Evolutionary conservation across 2,329 filamentous ascomycete genomes (phyloP).

Genomic region (Fusarium sp.): DNA sequence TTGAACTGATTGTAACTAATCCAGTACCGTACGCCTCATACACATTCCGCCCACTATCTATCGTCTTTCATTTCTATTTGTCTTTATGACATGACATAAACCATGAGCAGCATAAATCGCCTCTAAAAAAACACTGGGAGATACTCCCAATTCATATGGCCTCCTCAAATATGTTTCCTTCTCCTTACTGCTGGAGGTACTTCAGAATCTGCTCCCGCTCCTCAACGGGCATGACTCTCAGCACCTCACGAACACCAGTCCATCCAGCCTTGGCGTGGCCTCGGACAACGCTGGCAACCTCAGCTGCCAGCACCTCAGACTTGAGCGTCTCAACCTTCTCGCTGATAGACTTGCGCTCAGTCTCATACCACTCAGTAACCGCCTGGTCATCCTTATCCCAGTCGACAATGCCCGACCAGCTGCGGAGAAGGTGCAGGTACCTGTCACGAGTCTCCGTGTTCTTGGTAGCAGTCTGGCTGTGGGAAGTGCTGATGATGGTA

Average conservation of each 20-base stretch:
- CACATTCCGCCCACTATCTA: conserved; percentile 41
- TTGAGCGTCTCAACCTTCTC: conserved; percentile 89
- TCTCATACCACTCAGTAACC: conserved; percentile 96
- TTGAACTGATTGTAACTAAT: conserved; percentile 41
- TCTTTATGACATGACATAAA: conserved; percentile 42
- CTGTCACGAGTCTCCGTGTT: conserved; percentile 71
- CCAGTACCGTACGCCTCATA: conserved; percentile 47
- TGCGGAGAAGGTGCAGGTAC: conserved; percentile 82
- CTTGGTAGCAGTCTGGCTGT: conserved; percentile 57
- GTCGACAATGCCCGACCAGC: conserved; percentile 84
- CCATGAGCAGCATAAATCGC: conserved; percentile 40
- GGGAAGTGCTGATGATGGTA: conserved; percentile 54
- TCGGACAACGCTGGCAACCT: conserved; percentile 63
- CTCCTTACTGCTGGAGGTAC: conserved; percentile 64
- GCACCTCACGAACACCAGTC: conserved; percentile 87
- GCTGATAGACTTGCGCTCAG: conserved; percentile 86
- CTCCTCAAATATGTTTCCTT: background rate
- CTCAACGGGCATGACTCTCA: conserved; percentile 87
- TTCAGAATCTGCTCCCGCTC: conserved; percentile 88
- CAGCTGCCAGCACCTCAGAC: conserved; percentile 74
- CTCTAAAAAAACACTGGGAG: conserved; percentile 36
- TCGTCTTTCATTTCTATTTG: conserved; percentile 45
- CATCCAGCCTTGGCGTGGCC: conserved; percentile 76
- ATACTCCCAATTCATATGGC: conserved; percentile 23
- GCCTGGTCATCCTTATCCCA: conserved; percentile 85